Percentiles rank a stretch among this genome's conserved stretches.
Conservation (phyloP, 352 stramenopile species). For the Saprolegnia diclina region DNA sequence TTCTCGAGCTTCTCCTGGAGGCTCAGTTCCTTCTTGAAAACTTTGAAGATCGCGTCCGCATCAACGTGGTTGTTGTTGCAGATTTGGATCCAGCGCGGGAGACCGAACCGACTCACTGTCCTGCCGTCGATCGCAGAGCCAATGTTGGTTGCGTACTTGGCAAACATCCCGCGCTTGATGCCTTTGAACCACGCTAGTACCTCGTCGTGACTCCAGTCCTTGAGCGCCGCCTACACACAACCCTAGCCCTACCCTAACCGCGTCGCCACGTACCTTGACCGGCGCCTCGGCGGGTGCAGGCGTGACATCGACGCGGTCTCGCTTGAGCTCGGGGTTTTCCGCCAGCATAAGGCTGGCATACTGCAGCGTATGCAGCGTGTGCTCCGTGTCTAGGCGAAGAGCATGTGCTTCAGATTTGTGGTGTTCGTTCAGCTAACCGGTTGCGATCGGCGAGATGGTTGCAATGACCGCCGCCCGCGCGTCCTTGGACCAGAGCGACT, state of each 20-base stretch:
- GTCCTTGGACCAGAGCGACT: conserved; percentile 55
- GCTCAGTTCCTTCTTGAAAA: conserved; percentile 46
- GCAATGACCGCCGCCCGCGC: conserved; percentile 69
- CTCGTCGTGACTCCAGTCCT: conserved; percentile 55
- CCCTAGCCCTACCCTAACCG: not conserved
- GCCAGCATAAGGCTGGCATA: conserved; percentile 67
- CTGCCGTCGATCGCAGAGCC: conserved; percentile 44
- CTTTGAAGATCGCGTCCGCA: conserved; percentile 53
- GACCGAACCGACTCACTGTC: conserved; percentile 54
- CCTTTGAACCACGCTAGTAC: conserved; percentile 49
- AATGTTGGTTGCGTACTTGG: conserved; percentile 49
- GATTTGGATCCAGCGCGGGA: conserved; percentile 57
- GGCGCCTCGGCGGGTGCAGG: conserved; percentile 34
- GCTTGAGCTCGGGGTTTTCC: conserved; percentile 45
- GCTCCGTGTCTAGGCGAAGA: conserved; percentile 48
- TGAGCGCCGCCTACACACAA: conserved; percentile 32
- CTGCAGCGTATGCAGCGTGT: conserved; percentile 69
- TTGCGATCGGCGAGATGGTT: conserved; percentile 60
- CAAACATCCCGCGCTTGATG: conserved; percentile 43
- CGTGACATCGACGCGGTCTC: conserved; percentile 48
- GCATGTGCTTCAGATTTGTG: not conserved
- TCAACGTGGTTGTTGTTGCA: conserved; percentile 55
- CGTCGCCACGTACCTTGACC: conserved; percentile 21
- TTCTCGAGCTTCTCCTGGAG: conserved; percentile 51
- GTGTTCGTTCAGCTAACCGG: conserved; percentile 29